phyloP scores from a whole-genome alignment of 2,329 filamentous ascomycete genomes.

The Drechslerella stenobrocha region DNA sequence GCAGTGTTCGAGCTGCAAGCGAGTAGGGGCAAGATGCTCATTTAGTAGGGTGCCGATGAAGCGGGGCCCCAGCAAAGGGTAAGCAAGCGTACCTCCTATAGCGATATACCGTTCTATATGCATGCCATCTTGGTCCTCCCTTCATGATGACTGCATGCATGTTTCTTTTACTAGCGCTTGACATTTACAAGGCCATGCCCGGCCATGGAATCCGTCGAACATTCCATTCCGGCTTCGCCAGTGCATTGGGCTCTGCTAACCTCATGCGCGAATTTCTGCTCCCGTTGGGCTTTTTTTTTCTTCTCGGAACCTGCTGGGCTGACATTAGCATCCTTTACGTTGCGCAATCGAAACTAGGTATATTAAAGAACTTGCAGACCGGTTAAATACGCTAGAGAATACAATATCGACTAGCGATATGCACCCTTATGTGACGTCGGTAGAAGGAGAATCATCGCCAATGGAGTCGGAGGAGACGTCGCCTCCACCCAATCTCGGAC shows the following conservation, averaged over 20 bases:
- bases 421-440: slow-evolving; percentile 51
- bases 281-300: too few species aligned
- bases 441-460: slow-evolving; percentile 53
- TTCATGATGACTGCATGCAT: slow-evolving; percentile 14
- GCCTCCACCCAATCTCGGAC: slow-evolving; percentile 49
- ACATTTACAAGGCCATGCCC: slow-evolving; percentile 23
- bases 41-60: slow-evolving; percentile 89
- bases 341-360: slow-evolving; percentile 62
- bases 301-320: slow-evolving; percentile 45
- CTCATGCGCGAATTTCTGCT: slow-evolving; percentile 34
- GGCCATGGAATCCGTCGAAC: slow-evolving; percentile 46
- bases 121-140: neutral
- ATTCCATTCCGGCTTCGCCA: slow-evolving; percentile 48
- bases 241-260: slow-evolving; percentile 50
- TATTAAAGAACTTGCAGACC: slow-evolving; percentile 86
- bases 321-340: slow-evolving; percentile 33
- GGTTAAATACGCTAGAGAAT: slow-evolving; percentile 79
- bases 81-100: slow-evolving; percentile 53
- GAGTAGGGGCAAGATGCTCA: slow-evolving; percentile 74
- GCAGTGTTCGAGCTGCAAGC: slow-evolving; percentile 78
- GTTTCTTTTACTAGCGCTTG: slow-evolving; percentile 18
- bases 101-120: slow-evolving; percentile 11
- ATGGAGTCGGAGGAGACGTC: slow-evolving; percentile 53
- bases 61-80: slow-evolving; percentile 85
- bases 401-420: slow-evolving; percentile 63